Conservation (phyloP, 2,329 filamentous ascomycete genomes). For the Aspergillus fructus region DNA sequence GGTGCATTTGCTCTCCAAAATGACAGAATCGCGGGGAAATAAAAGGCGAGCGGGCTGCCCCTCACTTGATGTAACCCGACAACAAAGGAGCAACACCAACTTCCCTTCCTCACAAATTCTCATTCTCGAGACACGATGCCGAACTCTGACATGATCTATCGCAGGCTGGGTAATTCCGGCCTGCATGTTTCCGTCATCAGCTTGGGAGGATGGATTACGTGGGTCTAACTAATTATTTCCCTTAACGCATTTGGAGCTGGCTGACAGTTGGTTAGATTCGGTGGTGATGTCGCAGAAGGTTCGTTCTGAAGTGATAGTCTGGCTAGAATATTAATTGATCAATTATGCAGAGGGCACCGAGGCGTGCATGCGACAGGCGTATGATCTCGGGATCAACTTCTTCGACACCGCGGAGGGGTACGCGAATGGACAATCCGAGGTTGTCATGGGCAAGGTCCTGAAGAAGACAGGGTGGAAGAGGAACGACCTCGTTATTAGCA, state of each 20-base stretch:
- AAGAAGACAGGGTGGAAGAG: slow-evolving; percentile 58
- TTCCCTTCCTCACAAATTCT: background rate
- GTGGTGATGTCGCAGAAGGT: slow-evolving; percentile 6
- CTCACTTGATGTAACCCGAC: background rate
- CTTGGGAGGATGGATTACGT: slow-evolving; percentile 51
- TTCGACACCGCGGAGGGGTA: slow-evolving; percentile 60
- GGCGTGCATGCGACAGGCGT: slow-evolving; percentile 52
- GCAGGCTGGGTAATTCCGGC: slow-evolving; percentile 68
- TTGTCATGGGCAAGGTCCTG: slow-evolving; percentile 56
- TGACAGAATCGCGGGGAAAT: background rate
- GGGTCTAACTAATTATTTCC: background rate
- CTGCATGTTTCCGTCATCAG: slow-evolving; percentile 72
- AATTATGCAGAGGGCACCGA: slow-evolving; percentile 21
- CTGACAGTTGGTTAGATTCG: background rate
- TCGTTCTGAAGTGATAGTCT: too few species aligned
- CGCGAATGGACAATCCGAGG: slow-evolving; percentile 52
- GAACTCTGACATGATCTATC: slow-evolving; percentile 62
- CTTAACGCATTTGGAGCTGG: background rate
- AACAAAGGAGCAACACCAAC: background rate
- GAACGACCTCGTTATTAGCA: slow-evolving; percentile 48
- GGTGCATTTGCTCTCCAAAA: background rate
- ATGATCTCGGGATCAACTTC: slow-evolving; percentile 58
- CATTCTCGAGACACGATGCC: background rate
- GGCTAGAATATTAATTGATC: too few species aligned
- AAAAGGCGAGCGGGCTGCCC: background rate